A percentile compares a stretch with the other conserved stretches of the same genome.
These are phyloP conservation scores for Calycina herbarum DNA, from an alignment of 2,329 filamentous ascomycete genomes.

Conservation along the genomic window DNA sequence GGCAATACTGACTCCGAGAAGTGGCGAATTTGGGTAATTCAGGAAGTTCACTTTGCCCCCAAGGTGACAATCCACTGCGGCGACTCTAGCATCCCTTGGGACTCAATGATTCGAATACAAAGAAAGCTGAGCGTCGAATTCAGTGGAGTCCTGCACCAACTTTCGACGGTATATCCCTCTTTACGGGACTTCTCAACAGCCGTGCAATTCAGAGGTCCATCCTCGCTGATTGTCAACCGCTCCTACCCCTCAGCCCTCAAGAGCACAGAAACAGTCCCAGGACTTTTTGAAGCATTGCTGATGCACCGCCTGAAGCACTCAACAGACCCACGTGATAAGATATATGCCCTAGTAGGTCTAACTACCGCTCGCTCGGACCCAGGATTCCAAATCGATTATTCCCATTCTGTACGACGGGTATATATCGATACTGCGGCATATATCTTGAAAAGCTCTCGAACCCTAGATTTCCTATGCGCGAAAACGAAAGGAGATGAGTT, in stretches of 20 bases:
- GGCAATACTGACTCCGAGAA: no score
- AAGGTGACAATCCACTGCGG: conserved; percentile 5
- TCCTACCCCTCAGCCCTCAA: background rate
- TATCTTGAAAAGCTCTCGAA: background rate
- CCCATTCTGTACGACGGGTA: background rate
- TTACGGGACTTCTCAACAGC: background rate
- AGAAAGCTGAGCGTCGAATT: background rate
- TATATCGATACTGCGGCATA: conserved; percentile 13
- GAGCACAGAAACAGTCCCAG: background rate
- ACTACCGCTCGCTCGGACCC: conserved; percentile 10
- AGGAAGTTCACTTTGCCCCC: conserved; percentile 11
- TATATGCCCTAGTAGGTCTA: conserved; percentile 16
- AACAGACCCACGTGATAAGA: conserved; percentile 12
- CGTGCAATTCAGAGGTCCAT: background rate
- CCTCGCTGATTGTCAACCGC: background rate
- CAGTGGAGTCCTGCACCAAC: background rate
- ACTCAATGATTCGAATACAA: background rate
- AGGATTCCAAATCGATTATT: conserved; percentile 12
- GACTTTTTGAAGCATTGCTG: background rate
- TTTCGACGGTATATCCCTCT: background rate
- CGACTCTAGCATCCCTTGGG: background rate
- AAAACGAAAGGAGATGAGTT: background rate
- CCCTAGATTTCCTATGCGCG: conserved; percentile 4
- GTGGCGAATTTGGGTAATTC: conserved; percentile 4
- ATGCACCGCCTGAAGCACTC: conserved; percentile 1